These are phyloP conservation scores for Botryosphaeria dothidea DNA, from an alignment of 2,329 filamentous ascomycete genomes.

Conservation along the genomic window DNA sequence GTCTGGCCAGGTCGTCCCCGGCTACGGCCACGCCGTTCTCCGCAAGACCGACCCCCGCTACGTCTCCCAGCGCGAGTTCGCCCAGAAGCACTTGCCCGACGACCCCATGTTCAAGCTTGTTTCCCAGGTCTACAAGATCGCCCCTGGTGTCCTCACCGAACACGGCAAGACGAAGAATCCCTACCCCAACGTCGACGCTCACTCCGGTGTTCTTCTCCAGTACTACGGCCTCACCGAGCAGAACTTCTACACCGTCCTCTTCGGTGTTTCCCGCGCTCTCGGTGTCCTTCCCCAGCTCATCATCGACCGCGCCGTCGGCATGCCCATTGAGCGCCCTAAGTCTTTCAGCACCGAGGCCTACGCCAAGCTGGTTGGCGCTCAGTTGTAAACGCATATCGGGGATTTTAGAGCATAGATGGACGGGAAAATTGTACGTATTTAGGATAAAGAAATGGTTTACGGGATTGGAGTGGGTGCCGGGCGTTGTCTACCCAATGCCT, in stretches of 20 bases:
- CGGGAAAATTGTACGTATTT: constrained; percentile 9
- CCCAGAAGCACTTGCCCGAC: constrained; percentile 87
- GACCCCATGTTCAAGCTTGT: constrained; percentile 99
- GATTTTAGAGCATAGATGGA: constrained; percentile 16
- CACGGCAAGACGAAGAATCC: constrained; percentile 99
- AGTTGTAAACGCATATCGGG: constrained; percentile 64
- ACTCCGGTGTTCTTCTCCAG: constrained; percentile 98
- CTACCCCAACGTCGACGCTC: constrained; percentile 97
- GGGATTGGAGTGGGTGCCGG: constrained; percentile 10
- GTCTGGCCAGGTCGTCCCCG: constrained; percentile 90
- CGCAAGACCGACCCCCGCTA: constrained; percentile 99
- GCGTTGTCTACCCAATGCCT: constrained; percentile 16
- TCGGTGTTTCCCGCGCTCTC: constrained; percentile 96
- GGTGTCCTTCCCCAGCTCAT: constrained; percentile 99
- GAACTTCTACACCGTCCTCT: constrained; percentile 99
- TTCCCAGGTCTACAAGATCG: constrained; percentile 99
- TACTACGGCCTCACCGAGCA: constrained; percentile 99
- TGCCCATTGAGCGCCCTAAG: constrained; percentile 98
- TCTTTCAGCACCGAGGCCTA: constrained; percentile 97
- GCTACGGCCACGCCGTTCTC: constrained; percentile 97
- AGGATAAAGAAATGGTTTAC: constrained; percentile 9
- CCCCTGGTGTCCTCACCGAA: constrained; percentile 94
- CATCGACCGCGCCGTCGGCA: constrained; percentile 96
- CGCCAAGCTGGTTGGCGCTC: constrained; percentile 86
- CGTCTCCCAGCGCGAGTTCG: constrained; percentile 96